Percentiles rank a stretch among this genome's conserved stretches.
These are phyloP conservation scores for Begonia loranthoides DNA, from an alignment of 306 rosid genomes.

Conservation along the genomic window DNA sequence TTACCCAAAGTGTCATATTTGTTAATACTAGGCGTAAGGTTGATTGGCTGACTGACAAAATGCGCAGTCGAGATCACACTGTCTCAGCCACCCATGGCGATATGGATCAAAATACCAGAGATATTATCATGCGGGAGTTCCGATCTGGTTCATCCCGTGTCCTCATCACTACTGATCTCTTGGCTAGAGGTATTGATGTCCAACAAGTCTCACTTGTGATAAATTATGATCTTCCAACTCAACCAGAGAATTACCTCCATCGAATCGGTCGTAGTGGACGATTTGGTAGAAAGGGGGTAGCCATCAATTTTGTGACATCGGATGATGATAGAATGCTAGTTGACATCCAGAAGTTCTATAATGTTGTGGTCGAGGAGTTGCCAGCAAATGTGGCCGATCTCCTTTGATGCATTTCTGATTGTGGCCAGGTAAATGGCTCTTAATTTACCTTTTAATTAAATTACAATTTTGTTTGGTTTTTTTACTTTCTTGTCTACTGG, in stretches of 20 bases:
- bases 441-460: conserved; percentile 8
- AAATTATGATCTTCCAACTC: conserved; percentile 59
- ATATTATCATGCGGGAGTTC: conserved; percentile 68
- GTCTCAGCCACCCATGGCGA: conserved; percentile 71
- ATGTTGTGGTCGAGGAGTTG: conserved; percentile 52
- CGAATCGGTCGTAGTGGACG: conserved; percentile 68
- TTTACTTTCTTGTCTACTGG: conserved; percentile 17
- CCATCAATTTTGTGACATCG: conserved; percentile 50
- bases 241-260: conserved; percentile 60
- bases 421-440: conserved; percentile 17
- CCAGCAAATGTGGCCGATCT: conserved; percentile 65
- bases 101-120: conserved; percentile 72
- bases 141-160: conserved; percentile 70
- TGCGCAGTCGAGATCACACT: conserved; percentile 54
- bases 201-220: conserved; percentile 62
- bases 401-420: conserved; percentile 29
- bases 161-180: conserved; percentile 52
- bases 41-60: conserved; percentile 57
- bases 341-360: conserved; percentile 52
- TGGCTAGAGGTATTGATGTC: conserved; percentile 65
- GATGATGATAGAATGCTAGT: conserved; percentile 51
- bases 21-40: conserved; percentile 62
- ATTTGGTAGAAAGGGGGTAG: conserved; percentile 64
- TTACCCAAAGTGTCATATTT: conserved; percentile 62
- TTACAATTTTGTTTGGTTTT: conserved; percentile 4